phyloP scores from a whole-genome alignment of 2,329 filamentous ascomycete species.

The Alternaria sp. region DNA sequence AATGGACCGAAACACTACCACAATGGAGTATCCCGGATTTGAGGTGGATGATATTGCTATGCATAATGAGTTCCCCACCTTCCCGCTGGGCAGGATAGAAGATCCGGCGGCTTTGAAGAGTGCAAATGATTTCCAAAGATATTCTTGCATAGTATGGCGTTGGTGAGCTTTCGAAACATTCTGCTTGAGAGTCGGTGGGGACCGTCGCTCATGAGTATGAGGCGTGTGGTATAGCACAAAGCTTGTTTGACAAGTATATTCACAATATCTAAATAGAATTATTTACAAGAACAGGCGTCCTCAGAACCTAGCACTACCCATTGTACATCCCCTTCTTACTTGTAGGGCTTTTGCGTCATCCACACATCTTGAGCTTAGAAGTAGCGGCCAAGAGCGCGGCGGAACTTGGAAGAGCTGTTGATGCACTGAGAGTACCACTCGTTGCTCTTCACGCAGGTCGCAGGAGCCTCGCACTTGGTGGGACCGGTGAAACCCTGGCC shows the following conservation, averaged over 20 bases:
- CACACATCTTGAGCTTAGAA: neutral
- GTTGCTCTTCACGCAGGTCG: conserved; percentile 49
- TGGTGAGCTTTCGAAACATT: no score
- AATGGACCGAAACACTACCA: no score
- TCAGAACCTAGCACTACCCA: neutral
- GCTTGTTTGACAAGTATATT: neutral
- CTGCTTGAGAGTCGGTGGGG: neutral
- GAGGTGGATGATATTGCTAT: neutral
- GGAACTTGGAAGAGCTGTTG: conserved; percentile 20
- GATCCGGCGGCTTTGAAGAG: no score
- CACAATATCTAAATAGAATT: neutral
- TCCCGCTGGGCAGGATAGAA: neutral
- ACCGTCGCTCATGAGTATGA: fast-evolving
- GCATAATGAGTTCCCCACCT: neutral
- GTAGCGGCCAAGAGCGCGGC: conserved; percentile 7
- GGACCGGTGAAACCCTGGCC: conserved; percentile 51
- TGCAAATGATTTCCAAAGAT: neutral
- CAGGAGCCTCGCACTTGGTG: conserved; percentile 47
- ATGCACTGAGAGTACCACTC: conserved; percentile 55
- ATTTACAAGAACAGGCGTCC: conserved; percentile 1
- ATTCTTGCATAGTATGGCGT: neutral
- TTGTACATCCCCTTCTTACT: neutral
- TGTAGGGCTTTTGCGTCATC: fast-evolving
- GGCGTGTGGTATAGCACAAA: neutral
- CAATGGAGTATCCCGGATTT: fast-evolving